These are phyloP conservation scores for Lasiodiplodia sp. DNA, from an alignment of 2,329 filamentous ascomycete genomes.

Conservation along the genomic window DNA sequence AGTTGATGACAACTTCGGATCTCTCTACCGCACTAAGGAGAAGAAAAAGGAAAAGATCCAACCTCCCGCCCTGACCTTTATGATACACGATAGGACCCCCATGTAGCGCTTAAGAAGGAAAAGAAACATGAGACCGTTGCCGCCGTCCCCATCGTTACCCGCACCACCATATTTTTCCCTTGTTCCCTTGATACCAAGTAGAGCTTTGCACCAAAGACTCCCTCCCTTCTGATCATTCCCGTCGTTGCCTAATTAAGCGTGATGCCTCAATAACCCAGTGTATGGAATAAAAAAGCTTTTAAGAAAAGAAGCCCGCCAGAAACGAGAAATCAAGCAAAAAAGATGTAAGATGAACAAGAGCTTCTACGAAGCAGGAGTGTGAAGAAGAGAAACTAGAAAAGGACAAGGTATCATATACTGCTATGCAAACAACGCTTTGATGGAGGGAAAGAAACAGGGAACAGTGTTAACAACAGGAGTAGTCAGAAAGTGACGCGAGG, in stretches of 20 bases:
- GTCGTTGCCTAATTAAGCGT: not conserved
- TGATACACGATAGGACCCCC: not conserved
- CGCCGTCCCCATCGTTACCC: not conserved
- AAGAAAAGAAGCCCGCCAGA: slow-evolving; percentile 1
- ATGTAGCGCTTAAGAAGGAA: not conserved
- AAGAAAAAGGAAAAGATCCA: not conserved
- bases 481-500: not conserved
- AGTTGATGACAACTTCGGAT: not conserved
- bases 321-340: not conserved
- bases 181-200: not conserved
- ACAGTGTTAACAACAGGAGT: slow-evolving; percentile 2
- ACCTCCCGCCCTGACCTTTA: not conserved
- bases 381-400: not conserved
- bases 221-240: not conserved
- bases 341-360: not conserved
- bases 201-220: not conserved
- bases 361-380: not conserved
- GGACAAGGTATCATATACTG: slow-evolving; percentile 25
- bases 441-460: slow-evolving; percentile 4
- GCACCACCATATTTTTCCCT: not conserved
- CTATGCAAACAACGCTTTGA: slow-evolving; percentile 4
- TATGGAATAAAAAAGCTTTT: slow-evolving; percentile 9
- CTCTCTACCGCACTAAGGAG: not conserved
- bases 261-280: slow-evolving; percentile 6
- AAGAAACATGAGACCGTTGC: not conserved